Conservation (phyloP, 2,329 filamentous ascomycete species). For the Gremmenia infestans region DNA sequence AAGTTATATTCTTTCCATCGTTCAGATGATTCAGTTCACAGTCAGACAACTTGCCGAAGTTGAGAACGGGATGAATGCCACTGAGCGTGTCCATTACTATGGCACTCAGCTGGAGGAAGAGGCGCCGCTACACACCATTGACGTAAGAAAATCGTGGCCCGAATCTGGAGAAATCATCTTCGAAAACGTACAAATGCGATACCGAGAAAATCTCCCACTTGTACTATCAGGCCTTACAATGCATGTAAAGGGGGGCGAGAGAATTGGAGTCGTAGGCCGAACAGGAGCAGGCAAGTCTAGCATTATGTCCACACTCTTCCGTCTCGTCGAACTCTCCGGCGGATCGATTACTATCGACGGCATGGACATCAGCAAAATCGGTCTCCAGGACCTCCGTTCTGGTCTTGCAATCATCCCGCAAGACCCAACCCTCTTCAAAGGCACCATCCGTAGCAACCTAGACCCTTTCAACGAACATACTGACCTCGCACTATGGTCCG, state of each 20-base stretch:
- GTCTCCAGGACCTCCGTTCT: constrained; percentile 69
- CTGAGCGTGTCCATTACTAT: constrained; percentile 88
- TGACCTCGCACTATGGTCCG: constrained; percentile 73
- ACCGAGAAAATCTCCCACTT: constrained; percentile 65
- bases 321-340: constrained; percentile 61
- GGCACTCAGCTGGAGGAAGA: constrained; percentile 84
- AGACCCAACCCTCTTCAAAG: constrained; percentile 77
- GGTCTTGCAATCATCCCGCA: constrained; percentile 79
- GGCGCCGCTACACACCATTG: constrained; percentile 71
- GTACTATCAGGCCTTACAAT: constrained; percentile 68
- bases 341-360: constrained; percentile 62
- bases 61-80: constrained; percentile 97
- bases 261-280: constrained; percentile 75
- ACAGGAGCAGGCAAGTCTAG: constrained; percentile 80
- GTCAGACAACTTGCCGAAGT: constrained; percentile 92
- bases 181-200: constrained; percentile 72
- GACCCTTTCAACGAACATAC: constrained; percentile 77
- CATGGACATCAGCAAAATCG: constrained; percentile 65
- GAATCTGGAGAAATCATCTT: constrained; percentile 79
- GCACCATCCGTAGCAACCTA: constrained; percentile 73
- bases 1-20: constrained; percentile 88
- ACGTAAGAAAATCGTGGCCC: constrained; percentile 75
- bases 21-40: constrained; percentile 94
- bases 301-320: constrained; percentile 79
- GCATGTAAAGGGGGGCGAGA: constrained; percentile 69